These are phyloP conservation scores for Stevia rebaudiana DNA, from an alignment of 140 eudicot genomes.

Conservation along the genomic window DNA sequence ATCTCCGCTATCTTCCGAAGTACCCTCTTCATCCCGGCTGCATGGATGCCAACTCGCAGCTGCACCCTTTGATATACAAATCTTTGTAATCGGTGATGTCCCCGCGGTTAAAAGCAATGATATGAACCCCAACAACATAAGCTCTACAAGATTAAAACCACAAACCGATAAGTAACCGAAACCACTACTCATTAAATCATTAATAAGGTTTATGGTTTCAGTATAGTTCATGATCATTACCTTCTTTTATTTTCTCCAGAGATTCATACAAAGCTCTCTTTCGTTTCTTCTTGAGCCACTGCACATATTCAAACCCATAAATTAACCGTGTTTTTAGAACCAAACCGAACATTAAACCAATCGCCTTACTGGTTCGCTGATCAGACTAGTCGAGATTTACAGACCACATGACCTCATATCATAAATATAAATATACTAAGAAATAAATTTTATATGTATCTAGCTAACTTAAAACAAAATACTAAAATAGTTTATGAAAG, in stretches of 20 bases:
- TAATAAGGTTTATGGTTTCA: not conserved
- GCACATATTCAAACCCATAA: not conserved
- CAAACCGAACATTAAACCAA: too few species aligned
- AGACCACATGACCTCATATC: too few species aligned
- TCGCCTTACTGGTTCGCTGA: too few species aligned
- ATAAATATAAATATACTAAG: too few species aligned
- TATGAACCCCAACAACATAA: constrained; percentile 62
- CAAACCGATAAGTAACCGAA: not conserved
- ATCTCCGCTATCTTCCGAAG: not conserved
- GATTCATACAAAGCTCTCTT: constrained; percentile 48
- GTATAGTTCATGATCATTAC: not conserved
- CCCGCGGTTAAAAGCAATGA: constrained; percentile 55
- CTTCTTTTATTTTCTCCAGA: constrained; percentile 44
- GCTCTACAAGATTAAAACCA: constrained; percentile 32
- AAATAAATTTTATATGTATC: too few species aligned
- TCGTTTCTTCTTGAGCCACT: constrained; percentile 49
- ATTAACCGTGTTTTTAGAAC: too few species aligned
- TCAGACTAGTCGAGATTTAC: too few species aligned
- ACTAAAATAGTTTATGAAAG: too few species aligned
- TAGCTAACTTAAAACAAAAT: too few species aligned
- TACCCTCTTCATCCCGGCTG: not conserved
- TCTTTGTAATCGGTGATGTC: constrained; percentile 42
- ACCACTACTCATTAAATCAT: not conserved
- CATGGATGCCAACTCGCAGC: constrained; percentile 58
- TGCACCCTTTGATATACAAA: constrained; percentile 40